A percentile compares a stretch with the other conserved stretches of the same genome.
phyloP scores from a whole-genome alignment of 768 basidiomycete genomes.

The Amanita inopinata region DNA sequence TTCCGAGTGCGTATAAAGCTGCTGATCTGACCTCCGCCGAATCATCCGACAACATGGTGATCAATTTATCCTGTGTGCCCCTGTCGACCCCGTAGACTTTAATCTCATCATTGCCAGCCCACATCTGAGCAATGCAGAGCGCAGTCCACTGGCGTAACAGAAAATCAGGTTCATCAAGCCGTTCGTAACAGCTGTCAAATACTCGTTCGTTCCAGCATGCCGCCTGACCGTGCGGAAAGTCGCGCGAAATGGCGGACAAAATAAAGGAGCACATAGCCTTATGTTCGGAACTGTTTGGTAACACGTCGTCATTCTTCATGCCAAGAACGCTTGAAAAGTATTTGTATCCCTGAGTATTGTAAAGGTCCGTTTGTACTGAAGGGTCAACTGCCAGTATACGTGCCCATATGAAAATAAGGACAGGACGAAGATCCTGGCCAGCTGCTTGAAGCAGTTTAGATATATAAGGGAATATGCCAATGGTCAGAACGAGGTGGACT shows the following conservation, averaged over 20 bases:
- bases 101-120: constrained; percentile 88
- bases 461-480: constrained; percentile 98
- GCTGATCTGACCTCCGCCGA: constrained; percentile 91
- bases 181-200: constrained; percentile 79
- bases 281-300: constrained; percentile 94
- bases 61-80: constrained; percentile 75
- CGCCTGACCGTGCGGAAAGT: constrained; percentile 77
- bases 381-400: constrained; percentile 95
- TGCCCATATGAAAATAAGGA: constrained; percentile 98
- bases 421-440: constrained; percentile 90
- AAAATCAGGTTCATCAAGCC: constrained; percentile 85
- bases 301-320: constrained; percentile 52
- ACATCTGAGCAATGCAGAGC: constrained; percentile 89
- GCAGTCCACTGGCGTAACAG: constrained; percentile 91
- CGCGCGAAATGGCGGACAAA: constrained; percentile 81
- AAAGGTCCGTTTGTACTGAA: constrained; percentile 82
- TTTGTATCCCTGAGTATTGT: constrained; percentile 73
- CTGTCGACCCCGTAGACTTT: constrained; percentile 74
- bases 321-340: constrained; percentile 79
- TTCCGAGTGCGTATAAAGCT: constrained; percentile 84
- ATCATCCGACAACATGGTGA: constrained; percentile 71
- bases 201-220: constrained; percentile 77
- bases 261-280: constrained; percentile 99
- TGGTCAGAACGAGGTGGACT: constrained; percentile 88
- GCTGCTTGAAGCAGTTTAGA: constrained; percentile 93